Evolutionary conservation across 1,284 basidiomycete species (phyloP), one percentile per base, ranked within the genome.

Genomic region (Inonotus obliquus): DNA sequence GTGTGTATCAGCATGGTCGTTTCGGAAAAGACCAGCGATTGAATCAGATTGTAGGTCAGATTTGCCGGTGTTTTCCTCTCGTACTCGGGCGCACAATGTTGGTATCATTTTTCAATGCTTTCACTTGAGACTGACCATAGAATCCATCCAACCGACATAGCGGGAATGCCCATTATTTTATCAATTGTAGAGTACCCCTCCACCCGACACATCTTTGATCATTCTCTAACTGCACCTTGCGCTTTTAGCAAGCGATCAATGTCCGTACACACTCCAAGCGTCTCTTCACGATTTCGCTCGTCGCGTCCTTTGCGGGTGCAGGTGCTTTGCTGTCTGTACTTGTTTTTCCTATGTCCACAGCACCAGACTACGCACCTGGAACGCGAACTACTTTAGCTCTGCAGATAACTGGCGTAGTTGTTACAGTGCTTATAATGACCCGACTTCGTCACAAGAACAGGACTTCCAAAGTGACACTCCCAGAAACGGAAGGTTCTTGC

Each of bases 261-360:
- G 73, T 78, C 44, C 71, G 72, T 11, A 69, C 69, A 14, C 73
- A 77, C 65, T 70, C 70, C 21, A 77, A 78, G 67, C 63, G 72
- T 57, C 66, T 69, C 21, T 71, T 73, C 65, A 67, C 70, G n/a
- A 69, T 69, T 21, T 75, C 76, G 32, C 62, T 75, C 48, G 69
- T 74, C 49, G 72, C 76, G 59, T 72, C 69, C 44, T 71, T 73
- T 56, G 76, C 74, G 49, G 75, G 75, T 61, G 63, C 77, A 35
- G 77, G 77, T 23, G 77, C 77, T 59, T 77, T 78, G 66, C 65
- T 76, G 58, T 73, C 59, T 13, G 47, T 51, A 17, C 45, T 62
- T 21, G 53, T 51, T 10, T 64, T 61, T 37, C 63, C 59, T 14
- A 23, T 25, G 19, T 45, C 51, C 27, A 52, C 38, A 13, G 21